Conservation (phyloP, 768 basidiomycete species). For the Amanita exitialis region DNA sequence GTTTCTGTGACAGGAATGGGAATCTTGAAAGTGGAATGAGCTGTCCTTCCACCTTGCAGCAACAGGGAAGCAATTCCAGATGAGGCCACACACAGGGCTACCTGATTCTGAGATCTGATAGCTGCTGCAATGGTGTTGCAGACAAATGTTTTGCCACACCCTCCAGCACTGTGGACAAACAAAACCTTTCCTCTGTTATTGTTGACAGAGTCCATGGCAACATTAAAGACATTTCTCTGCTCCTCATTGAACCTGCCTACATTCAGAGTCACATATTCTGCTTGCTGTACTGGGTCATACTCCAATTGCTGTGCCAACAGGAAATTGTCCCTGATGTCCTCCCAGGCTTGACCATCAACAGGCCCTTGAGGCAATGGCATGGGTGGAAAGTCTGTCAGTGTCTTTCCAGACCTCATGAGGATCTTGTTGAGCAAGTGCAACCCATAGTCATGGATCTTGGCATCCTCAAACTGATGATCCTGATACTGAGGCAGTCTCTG, state of each 20-base stretch:
- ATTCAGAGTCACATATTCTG: not conserved
- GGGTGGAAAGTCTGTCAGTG: constrained; percentile 14
- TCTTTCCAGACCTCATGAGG: constrained; percentile 15
- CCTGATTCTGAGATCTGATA: constrained; percentile 15
- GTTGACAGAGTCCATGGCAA: constrained; percentile 17
- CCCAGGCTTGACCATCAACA: constrained; percentile 16
- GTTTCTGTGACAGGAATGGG: too few relatives aligned
- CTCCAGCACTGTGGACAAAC: constrained; percentile 14
- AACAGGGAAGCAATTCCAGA: too few relatives aligned
- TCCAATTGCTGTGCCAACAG: constrained; percentile 22
- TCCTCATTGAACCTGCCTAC: constrained; percentile 19
- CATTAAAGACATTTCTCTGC: constrained; percentile 20
- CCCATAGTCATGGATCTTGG: too few relatives aligned
- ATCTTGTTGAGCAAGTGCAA: constrained; percentile 18
- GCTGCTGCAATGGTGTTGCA: constrained; percentile 23
- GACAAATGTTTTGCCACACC: constrained; percentile 36
- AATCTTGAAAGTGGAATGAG: too few relatives aligned
- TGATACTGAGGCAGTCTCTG: too few relatives aligned
- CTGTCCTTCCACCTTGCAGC: too few relatives aligned
- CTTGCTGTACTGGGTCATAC: constrained; percentile 14
- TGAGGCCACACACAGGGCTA: constrained; percentile 39
- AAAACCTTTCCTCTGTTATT: constrained; percentile 15
- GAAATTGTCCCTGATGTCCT: constrained; percentile 10
- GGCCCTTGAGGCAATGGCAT: constrained; percentile 20
- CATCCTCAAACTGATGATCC: too few relatives aligned